Base-by-base conservation (phyloP, 352 stramenopile species). In the Halophytophthora polymorphica region DNA sequence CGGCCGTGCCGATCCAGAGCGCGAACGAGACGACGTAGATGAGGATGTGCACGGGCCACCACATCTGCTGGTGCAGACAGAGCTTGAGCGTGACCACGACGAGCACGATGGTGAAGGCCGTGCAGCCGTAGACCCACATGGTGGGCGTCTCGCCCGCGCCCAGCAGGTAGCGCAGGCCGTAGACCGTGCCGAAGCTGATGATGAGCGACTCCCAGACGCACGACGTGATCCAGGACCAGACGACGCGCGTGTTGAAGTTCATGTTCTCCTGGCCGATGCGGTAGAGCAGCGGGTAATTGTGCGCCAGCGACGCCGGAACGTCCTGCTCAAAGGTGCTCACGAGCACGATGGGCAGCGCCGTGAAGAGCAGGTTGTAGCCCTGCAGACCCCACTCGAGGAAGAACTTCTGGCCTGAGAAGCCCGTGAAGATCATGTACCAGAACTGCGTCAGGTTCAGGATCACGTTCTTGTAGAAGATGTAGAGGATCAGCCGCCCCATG, bases 381-480 rank as follows among this genome's bases (percentile, higher is more conserved):
- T 96, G 86, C 8, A 93, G 61, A 25, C 80, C 85, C 79, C 78
- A 90, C 51, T 95, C 85, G 23, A 93, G 69, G 53, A 83, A 93
- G 44, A 82, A 93, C 60, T 95, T 95, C 48, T 96, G 85, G 0
- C 86, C 82, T 14, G 84, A 93, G 53, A 90, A 96, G 35, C 83
- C 81, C 47, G 78, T 90, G 66, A 88, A 96, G 54, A 95, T 87
- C 76, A 96, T 94, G 71, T 96, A 98, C 78, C 82, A 96, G 69
- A 97, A 98, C 57, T 97, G 87, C 31, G 90, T 96, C 63, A 98
- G 69, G 58, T 95, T 97, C 62, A 98, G 82, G 63, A 97, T 94
- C 33, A 98, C 86, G 60, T 98, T 98, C 69, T 97, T 97, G 88
- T 97, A 98, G 62, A 98, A 98, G 37, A 91, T 95, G 69, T 97